These are phyloP conservation scores for Fomitopsis schrenkii DNA, from an alignment of 1,284 basidiomycete species.

Conservation along the genomic window DNA sequence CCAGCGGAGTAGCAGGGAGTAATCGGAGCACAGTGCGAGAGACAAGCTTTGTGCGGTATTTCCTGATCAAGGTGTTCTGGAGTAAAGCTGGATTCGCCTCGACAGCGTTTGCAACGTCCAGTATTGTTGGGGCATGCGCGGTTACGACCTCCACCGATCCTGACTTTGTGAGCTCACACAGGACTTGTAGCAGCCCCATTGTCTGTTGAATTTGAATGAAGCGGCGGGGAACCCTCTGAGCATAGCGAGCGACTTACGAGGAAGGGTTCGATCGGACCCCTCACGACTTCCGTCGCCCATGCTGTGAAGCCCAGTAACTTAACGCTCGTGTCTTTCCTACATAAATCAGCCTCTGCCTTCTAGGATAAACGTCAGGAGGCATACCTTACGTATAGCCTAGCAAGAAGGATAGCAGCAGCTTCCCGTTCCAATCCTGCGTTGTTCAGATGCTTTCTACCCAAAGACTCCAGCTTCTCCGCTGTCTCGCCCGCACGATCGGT, in stretches of 20 bases:
- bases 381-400: slow-evolving; percentile 76
- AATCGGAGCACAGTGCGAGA: slow-evolving; percentile 61
- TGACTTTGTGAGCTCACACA: slow-evolving; percentile 72
- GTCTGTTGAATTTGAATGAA: slow-evolving; percentile 35
- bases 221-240: background rate
- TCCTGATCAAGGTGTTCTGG: slow-evolving; percentile 63
- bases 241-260: slow-evolving; percentile 35
- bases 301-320: slow-evolving; percentile 49
- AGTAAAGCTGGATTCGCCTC: slow-evolving; percentile 36
- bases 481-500: slow-evolving; percentile 42
- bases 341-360: slow-evolving; percentile 2
- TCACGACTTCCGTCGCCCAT: slow-evolving; percentile 38
- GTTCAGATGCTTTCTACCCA: slow-evolving; percentile 59
- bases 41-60: slow-evolving; percentile 60
- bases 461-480: slow-evolving; percentile 49
- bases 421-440: slow-evolving; percentile 81
- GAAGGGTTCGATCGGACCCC: slow-evolving; percentile 41
- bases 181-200: slow-evolving; percentile 69
- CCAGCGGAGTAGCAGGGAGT: slow-evolving; percentile 44
- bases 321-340: slow-evolving; percentile 60
- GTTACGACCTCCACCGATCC: slow-evolving; percentile 55
- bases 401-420: slow-evolving; percentile 68
- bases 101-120: slow-evolving; percentile 41
- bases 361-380: slow-evolving; percentile 6
- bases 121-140: slow-evolving; percentile 36